Percentiles rank a stretch among this genome's conserved stretches.
phyloP scores from a whole-genome alignment of 768 basidiomycete species.

The Pleurotus citrinopileatus region DNA sequence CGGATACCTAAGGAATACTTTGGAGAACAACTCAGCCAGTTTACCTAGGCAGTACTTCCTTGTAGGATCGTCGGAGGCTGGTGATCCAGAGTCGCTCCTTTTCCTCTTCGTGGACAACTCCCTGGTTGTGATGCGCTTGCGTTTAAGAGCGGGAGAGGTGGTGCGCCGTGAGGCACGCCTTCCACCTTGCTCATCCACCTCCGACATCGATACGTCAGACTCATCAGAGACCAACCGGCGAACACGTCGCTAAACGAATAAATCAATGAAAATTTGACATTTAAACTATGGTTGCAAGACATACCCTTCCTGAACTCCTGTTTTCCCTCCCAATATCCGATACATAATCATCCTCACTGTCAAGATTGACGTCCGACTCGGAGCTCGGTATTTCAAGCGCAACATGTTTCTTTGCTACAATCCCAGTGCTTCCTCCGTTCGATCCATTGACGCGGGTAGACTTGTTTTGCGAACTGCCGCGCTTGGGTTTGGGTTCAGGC shows the following conservation, averaged over 20 bases:
- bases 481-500: slow-evolving; percentile 15
- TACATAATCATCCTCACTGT: slow-evolving; percentile 74
- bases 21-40: slow-evolving; percentile 65
- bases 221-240: slow-evolving; percentile 40
- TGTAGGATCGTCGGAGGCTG: slow-evolving; percentile 62
- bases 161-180: slow-evolving; percentile 1
- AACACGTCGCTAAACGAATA: slow-evolving; percentile 35
- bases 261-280: not conserved
- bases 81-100: slow-evolving; percentile 36
- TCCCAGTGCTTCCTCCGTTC: not conserved
- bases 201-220: slow-evolving; percentile 27
- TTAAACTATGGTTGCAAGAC: slow-evolving; percentile 4
- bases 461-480: slow-evolving; percentile 10
- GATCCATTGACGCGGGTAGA: not conserved
- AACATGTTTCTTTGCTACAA: not conserved
- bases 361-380: slow-evolving; percentile 46
- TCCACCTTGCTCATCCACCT: slow-evolving; percentile 19
- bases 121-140: slow-evolving; percentile 44
- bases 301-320: slow-evolving; percentile 29
- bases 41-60: slow-evolving; percentile 81
- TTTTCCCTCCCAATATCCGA: slow-evolving; percentile 35
- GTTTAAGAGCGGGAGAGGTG: slow-evolving; percentile 35
- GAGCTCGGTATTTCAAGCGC: slow-evolving; percentile 21
- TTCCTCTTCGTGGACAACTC: slow-evolving; percentile 46
- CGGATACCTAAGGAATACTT: slow-evolving; percentile 73